Conservation (phyloP, 106 monocot genomes). For the Platanthera guangdongensis region DNA sequence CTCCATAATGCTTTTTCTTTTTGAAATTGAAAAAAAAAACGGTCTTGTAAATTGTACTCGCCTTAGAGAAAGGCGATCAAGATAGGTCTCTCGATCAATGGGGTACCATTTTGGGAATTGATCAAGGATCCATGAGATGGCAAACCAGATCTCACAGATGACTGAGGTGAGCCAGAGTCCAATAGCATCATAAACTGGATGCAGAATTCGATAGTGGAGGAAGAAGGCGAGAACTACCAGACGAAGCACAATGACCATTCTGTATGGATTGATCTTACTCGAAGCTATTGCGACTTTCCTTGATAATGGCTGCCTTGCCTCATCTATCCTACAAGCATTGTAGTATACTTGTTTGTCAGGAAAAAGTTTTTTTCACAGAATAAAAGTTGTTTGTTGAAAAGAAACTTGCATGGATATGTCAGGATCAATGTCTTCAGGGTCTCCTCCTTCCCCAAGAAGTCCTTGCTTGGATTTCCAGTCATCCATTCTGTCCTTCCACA, state of each 20-base stretch:
- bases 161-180: conserved; percentile 87
- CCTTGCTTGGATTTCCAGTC: conserved; percentile 81
- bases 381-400: background rate
- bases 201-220: conserved; percentile 68
- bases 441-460: conserved; percentile 31
- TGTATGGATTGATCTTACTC: conserved; percentile 87
- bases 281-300: conserved; percentile 88
- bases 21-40: too few species aligned
- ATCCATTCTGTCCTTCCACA: conserved; percentile 87
- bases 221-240: conserved; percentile 78
- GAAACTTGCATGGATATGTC: conserved; percentile 65
- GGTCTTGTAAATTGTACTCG: background rate
- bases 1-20: background rate
- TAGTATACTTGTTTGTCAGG: background rate
- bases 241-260: conserved; percentile 84
- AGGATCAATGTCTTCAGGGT: conserved; percentile 62
- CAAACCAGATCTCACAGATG: conserved; percentile 95
- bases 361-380: background rate
- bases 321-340: conserved; percentile 50
- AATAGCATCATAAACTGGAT: conserved; percentile 78
- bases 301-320: conserved; percentile 83
- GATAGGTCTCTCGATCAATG: conserved; percentile 85
- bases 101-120: conserved; percentile 99
- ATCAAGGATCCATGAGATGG: conserved; percentile 92
- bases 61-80: conserved; percentile 94